phyloP scores from a whole-genome alignment of 495 filamentous ascomycete species.

The Trichocladium antarcticum region DNA sequence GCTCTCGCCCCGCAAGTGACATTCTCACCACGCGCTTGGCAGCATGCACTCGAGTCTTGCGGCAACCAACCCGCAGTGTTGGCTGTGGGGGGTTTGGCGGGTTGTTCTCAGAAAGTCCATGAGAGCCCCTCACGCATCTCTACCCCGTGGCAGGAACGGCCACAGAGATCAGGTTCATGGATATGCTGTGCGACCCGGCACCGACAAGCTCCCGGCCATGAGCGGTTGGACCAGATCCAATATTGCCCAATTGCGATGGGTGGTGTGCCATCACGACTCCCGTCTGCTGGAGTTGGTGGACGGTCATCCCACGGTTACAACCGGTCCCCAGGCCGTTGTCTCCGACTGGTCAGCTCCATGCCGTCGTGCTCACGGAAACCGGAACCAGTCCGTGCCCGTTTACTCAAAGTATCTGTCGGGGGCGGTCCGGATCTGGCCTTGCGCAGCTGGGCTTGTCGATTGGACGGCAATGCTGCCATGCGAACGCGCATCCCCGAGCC shows the following conservation, averaged over 20 bases:
- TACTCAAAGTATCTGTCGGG: neutral
- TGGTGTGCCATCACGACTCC: neutral
- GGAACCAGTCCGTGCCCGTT: neutral
- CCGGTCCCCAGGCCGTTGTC: constrained; percentile 7
- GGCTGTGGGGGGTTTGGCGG: too few relatives aligned
- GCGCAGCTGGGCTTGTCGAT: neutral
- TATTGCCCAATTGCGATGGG: too few relatives aligned
- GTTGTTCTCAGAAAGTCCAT: too few relatives aligned
- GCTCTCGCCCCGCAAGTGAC: too few relatives aligned
- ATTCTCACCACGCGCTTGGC: neutral
- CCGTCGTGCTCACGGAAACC: neutral
- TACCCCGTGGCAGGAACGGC: too few relatives aligned
- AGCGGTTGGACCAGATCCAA: too few relatives aligned
- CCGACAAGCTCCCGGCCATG: too few relatives aligned
- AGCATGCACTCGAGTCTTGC: neutral
- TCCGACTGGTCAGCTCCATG: constrained; percentile 2
- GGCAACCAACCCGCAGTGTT: too few relatives aligned
- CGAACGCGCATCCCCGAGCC: neutral
- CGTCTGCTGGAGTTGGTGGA: neutral
- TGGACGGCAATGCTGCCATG: neutral
- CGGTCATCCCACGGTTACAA: neutral
- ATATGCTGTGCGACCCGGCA: too few relatives aligned
- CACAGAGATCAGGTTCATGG: too few relatives aligned
- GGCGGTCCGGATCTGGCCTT: neutral
- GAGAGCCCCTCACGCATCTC: too few relatives aligned